Base-by-base conservation (phyloP, 2,329 filamentous ascomycete genomes). In the Xylaria sp. region DNA sequence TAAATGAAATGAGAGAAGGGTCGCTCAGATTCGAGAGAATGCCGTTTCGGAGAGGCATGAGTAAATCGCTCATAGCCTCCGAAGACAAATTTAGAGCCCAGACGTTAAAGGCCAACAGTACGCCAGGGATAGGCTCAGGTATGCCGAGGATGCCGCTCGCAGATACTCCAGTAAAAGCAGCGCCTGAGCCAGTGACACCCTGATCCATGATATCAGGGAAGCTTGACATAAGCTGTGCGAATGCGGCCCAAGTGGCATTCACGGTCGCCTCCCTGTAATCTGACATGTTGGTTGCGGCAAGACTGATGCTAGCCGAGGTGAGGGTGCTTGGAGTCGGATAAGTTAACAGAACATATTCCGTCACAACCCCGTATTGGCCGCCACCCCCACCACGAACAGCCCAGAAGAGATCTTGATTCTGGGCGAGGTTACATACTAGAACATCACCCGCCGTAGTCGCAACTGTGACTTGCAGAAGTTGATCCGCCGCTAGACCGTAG, bases 381-480 rank as follows among this genome's bases (percentile, higher is more conserved):
- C 79, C 80, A 0, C 85, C 84, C 3, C 84, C 83, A 7, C 84
- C 83, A 51, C 77, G 77, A 1, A 86, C 73, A 6, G 85, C 85
- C 85, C 84, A 88, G 75, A 83, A 86, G 2, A 87, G 77, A 60
- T 87, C 85, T 0, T 76, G 60, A 60, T 86, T 81, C 22, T 81
- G 63, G 0, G 76, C 73, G 1, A 73, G 77, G 13, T 77, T 79
- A 0, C 83, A 84, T 4, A 73, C 79, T 0, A 85, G 62, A 10
- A 67, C 64, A 3, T n/a, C 42, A 0, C 71, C 71, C 9, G 69
- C 62, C 1, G 44, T 39, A 1, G 70, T 71, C 4, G 69, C 67
- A 13, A 73, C 66, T 22, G 71, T 69, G 3, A 63, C 69, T 20
- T 68, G 69, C 3, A 73, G 61, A 2, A 80, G 77, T 51, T 85